Evolutionary conservation across 129 eudicot species (phyloP).

Genomic region (Centella asiatica): DNA sequence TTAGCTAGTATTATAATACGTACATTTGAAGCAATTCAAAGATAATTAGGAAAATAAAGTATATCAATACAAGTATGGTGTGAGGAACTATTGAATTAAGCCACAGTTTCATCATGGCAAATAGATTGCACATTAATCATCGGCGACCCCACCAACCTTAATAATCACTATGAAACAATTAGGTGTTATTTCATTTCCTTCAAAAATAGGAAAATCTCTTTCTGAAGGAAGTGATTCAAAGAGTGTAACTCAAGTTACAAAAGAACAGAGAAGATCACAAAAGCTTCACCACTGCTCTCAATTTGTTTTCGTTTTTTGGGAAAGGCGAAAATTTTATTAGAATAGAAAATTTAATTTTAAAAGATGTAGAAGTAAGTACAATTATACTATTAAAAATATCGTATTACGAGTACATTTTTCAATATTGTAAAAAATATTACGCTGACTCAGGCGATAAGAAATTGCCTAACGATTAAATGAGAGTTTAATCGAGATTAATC

Average conservation of each 20-base stretch:
- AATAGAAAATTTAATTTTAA: no score
- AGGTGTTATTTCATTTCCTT: background rate
- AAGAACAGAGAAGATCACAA: background rate
- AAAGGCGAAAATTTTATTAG: no score
- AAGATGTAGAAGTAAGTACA: no score
- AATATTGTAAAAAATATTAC: no score
- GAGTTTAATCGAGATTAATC: no score
- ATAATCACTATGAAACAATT: background rate
- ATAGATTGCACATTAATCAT: background rate
- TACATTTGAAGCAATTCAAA: background rate
- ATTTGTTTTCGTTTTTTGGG: background rate
- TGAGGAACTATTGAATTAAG: background rate
- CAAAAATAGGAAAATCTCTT: background rate
- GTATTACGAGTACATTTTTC: no score
- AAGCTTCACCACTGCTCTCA: background rate
- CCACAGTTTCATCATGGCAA: background rate
- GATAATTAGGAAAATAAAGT: no score
- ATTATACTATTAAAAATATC: no score
- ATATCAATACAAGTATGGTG: no score
- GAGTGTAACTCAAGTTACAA: slow-evolving; percentile 9
- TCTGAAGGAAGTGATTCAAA: slow-evolving; percentile 9
- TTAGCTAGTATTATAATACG: no score
- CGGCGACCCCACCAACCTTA: background rate
- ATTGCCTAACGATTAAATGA: no score
- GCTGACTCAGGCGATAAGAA: no score